Evolutionary conservation across 306 rosid genomes (phyloP).

Genomic region (Prunus dulcis): DNA sequence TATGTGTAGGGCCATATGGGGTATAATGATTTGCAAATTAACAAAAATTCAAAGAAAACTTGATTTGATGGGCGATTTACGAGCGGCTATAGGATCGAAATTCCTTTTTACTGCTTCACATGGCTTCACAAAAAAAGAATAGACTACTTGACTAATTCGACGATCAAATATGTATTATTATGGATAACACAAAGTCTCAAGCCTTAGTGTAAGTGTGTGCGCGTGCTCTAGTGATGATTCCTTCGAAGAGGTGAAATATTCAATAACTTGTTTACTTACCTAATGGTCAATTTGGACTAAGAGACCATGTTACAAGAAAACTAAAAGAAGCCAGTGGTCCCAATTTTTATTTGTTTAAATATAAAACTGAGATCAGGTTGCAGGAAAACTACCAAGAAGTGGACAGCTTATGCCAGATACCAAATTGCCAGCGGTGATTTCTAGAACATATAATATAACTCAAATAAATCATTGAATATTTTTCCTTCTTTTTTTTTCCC

Average conservation of each 20-base stretch:
- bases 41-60: not conserved
- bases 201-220: no score
- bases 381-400: not conserved
- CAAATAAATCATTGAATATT: not conserved
- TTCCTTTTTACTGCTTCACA: no score
- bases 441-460: not conserved
- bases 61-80: not conserved
- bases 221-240: no score
- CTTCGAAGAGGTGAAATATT: no score
- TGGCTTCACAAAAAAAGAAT: no score
- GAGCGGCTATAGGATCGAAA: no score
- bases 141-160: no score
- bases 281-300: no score
- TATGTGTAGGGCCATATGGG: not conserved
- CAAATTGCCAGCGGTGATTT: conserved; percentile 23
- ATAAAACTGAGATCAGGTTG: conserved; percentile 1
- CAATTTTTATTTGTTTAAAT: not conserved
- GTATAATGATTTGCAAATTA: not conserved
- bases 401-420: conserved; percentile 8
- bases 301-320: not conserved
- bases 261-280: no score
- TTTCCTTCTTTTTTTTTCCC: not conserved
- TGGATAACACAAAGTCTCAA: no score
- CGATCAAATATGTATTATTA: no score
- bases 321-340: not conserved